These are phyloP conservation scores for Trichoderma cornu-damae DNA, from an alignment of 2,329 filamentous ascomycete genomes.

Conservation along the genomic window DNA sequence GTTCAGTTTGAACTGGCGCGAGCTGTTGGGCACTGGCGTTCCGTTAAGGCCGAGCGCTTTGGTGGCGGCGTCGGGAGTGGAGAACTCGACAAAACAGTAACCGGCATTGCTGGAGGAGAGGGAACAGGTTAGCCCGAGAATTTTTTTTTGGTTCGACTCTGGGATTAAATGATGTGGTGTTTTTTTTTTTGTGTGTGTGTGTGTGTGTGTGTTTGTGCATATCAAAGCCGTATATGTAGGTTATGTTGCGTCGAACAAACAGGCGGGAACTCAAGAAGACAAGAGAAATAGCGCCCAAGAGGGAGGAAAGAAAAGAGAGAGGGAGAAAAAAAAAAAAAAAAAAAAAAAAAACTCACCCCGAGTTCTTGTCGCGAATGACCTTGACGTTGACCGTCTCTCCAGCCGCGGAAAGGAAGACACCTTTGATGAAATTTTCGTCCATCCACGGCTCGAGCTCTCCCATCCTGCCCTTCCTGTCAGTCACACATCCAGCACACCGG, in stretches of 20 bases:
- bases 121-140: constrained; percentile 1
- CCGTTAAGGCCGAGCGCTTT: constrained; percentile 92
- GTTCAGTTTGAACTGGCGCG: constrained; percentile 96
- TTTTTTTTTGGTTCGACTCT: no score
- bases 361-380: constrained; percentile 99
- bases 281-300: no score
- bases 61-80: constrained; percentile 72
- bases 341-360: constrained; percentile 75
- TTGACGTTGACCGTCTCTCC: constrained; percentile 96
- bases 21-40: constrained; percentile 84
- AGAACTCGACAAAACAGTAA: constrained; percentile 97
- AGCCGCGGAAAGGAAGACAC: constrained; percentile 80
- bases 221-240: no score
- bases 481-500: background rate
- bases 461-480: constrained; percentile 62
- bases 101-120: constrained; percentile 70
- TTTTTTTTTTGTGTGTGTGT: no score
- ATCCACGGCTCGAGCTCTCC: constrained; percentile 99
- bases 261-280: no score
- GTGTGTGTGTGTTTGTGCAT: no score
- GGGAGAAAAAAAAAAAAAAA: no score
- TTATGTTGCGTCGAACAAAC: no score
- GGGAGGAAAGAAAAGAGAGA: no score
- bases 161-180: no score
- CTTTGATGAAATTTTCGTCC: constrained; percentile 97